Evolutionary conservation across 106 monocot species (phyloP).

Genomic region (Dactylorhiza incarnata): DNA sequence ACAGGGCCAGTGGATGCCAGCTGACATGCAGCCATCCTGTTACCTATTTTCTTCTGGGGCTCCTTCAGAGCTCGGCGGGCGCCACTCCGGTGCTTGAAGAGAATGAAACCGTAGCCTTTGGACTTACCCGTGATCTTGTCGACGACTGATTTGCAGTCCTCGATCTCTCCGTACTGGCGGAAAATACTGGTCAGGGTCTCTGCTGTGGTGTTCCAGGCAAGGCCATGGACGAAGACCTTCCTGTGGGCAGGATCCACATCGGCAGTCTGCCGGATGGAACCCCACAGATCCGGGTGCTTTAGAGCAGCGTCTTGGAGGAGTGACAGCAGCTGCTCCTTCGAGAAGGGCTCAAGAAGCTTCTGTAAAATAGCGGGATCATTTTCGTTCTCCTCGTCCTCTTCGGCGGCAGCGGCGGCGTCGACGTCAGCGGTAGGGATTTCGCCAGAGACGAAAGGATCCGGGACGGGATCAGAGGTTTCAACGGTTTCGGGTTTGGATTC

Average conservation of each 20-base stretch:
- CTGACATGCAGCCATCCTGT: slow-evolving; percentile 68
- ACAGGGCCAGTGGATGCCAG: slow-evolving; percentile 59
- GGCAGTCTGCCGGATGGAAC: slow-evolving; percentile 29
- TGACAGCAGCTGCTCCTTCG: slow-evolving; percentile 64
- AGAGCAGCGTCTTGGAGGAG: slow-evolving; percentile 46
- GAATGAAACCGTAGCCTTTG: slow-evolving; percentile 83
- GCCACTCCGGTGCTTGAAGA: slow-evolving; percentile 43
- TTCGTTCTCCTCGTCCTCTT: slow-evolving; percentile 15
- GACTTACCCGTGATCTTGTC: slow-evolving; percentile 64
- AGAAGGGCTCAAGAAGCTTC: slow-evolving; percentile 53
- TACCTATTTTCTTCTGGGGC: slow-evolving; percentile 80
- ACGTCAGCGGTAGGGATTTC: not conserved
- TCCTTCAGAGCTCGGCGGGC: slow-evolving; percentile 49
- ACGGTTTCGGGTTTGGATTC: not conserved
- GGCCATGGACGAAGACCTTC: slow-evolving; percentile 92
- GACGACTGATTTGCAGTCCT: slow-evolving; percentile 63
- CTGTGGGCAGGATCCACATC: slow-evolving; percentile 59
- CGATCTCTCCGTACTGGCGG: slow-evolving; percentile 57
- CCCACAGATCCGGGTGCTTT: slow-evolving; percentile 26
- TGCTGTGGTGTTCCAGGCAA: slow-evolving; percentile 64
- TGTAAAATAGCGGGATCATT: slow-evolving; percentile 30
- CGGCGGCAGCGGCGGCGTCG: slow-evolving; percentile 5
- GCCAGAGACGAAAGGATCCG: slow-evolving; percentile 2
- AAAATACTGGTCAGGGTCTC: slow-evolving; percentile 44
- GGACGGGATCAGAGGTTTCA: not conserved